Evolutionary conservation across 2,329 filamentous ascomycete species (phyloP).

Genomic region (Colletotrichum plurivorum): DNA sequence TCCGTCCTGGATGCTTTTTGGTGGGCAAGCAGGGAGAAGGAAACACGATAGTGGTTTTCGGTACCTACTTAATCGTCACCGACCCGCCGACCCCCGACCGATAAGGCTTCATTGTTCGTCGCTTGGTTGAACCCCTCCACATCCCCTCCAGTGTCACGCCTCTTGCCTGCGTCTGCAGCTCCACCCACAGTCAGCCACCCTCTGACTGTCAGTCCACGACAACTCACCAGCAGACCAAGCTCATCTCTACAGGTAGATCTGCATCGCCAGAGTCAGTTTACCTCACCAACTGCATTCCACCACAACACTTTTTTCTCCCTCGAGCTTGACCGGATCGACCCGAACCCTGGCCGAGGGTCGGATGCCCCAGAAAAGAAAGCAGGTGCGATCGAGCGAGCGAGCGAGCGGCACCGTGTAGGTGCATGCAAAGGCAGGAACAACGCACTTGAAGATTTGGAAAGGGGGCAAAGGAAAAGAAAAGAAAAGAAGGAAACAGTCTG

Average conservation of each 20-base stretch:
- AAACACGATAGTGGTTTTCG: slow-evolving; percentile 15
- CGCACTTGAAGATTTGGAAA: not conserved
- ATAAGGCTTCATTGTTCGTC: slow-evolving; percentile 14
- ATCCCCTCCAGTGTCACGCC: not conserved
- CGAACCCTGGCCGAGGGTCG: not conserved
- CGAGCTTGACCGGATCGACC: not conserved
- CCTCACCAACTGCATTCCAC: slow-evolving; percentile 13
- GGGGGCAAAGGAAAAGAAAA: not conserved
- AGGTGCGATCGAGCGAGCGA: slow-evolving; percentile 13
- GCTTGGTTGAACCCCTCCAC: slow-evolving; percentile 17
- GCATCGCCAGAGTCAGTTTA: not conserved
- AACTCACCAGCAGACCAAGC: slow-evolving; percentile 11
- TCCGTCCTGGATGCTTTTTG: slow-evolving; percentile 5
- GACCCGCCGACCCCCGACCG: slow-evolving; percentile 17
- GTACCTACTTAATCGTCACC: slow-evolving; percentile 8
- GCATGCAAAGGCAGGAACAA: slow-evolving; percentile 9
- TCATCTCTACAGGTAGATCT: not conserved
- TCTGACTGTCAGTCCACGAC: slow-evolving; percentile 18
- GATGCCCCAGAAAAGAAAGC: not conserved
- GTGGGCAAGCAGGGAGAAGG: slow-evolving; percentile 25
- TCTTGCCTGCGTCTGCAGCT: not conserved
- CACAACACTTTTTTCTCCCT: not conserved
- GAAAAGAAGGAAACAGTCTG: not conserved
- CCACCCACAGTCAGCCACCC: slow-evolving; percentile 1
- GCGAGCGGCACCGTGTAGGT: slow-evolving; percentile 13